Base-by-base conservation (phyloP, 805 yeast genomes). In the Nakazawaea wickerhamii region DNA sequence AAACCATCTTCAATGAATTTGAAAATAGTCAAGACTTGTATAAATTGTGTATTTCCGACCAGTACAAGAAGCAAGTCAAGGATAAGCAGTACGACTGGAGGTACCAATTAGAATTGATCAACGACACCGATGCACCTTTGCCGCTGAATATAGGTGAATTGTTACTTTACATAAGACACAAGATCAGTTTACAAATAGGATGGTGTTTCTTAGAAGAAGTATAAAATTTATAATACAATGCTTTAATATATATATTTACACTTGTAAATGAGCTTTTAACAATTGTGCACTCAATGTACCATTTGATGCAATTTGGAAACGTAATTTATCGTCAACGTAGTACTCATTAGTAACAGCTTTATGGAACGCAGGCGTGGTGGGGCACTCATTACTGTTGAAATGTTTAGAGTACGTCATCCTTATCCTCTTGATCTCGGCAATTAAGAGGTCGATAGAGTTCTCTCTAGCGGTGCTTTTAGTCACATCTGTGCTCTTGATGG, bases 101-200 rank as follows among this genome's bases (percentile, higher is more conserved):
- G 13, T 43, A 14, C 14, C 42, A 41, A 40, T 30, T 36, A 20
- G 37, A 18, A 27, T 31, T 21, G 34, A 46, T 21, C 32, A 4
- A 36, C 4, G 39, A 36, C 5, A 34, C 30, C 7, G 30, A 17
- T 23, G 23, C 14, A 4, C n/a, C 32, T n/a, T 26, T 52, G 6
- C 57, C 59, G 2, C 36, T 20, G 3, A 38, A 30, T 9, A 34
- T 55, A 1, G 15, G 20, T 5, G 41, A 31, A 5, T 38, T 59
- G 20, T 33, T 61, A 2, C 17, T 50, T 32, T 23, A 45, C 9
- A 41, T 57, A 22, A 48, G 67, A 41, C 43, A 50, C 30, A 45
- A 48, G 9, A 50, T 61, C 10, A 49, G 59, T 22, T 44, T 50
- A 36, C 61, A 58, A 40, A 47, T 60, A 14, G 53, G 63, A 36